Evolutionary conservation across 2,329 filamentous ascomycete genomes (phyloP), one percentile per base, ranked within the genome.

Genomic region (Fusarium oxysporum): DNA sequence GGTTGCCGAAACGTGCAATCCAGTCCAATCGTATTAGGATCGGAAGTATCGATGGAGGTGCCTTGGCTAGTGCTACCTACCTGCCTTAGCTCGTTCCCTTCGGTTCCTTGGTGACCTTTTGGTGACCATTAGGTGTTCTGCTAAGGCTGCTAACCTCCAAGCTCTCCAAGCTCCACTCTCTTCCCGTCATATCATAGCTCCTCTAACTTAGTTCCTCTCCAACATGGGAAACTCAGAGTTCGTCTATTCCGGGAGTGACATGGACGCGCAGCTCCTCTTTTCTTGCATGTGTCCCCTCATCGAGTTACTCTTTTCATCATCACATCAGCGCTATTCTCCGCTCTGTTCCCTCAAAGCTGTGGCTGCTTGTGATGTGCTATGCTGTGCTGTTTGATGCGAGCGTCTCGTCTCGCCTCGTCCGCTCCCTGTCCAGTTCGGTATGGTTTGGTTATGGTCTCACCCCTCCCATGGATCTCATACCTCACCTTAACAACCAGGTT

Each of bases 401-500:
- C 62, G 63, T 72, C 71, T 68, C 40, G 65, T 68, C 60, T 73
- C 41, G 55, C 50, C 66, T 63, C 58, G 54, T 69, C 67, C 58
- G 62, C 53, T 53, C 66, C 65, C 58, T 70, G 59, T 61, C 68
- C 41, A 53, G 50, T 58, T 62, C 60, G 48, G 47, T 25, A n/a
- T 56, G 30, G 58, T 51, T 62, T 67, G 38, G 58, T 35, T 41
- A 35, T 72, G 57, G 71, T 77, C 75, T 77, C 69, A 76, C 73
- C 68, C 73, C 73, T 70, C 51, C 51, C 65, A 69, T 69, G 59
- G 66, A 69, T 69, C 45, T 67, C 68, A 71, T 55, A 58, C 68
- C 66, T 72, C 68, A 71, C 62, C 70, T 72, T 72, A 62, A 72
- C 65, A 70, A 64, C 70, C 62, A 71, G 70, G 72, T 59, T 71